Conservation (phyloP, 495 filamentous ascomycete genomes). For the Tuber calosporum region DNA sequence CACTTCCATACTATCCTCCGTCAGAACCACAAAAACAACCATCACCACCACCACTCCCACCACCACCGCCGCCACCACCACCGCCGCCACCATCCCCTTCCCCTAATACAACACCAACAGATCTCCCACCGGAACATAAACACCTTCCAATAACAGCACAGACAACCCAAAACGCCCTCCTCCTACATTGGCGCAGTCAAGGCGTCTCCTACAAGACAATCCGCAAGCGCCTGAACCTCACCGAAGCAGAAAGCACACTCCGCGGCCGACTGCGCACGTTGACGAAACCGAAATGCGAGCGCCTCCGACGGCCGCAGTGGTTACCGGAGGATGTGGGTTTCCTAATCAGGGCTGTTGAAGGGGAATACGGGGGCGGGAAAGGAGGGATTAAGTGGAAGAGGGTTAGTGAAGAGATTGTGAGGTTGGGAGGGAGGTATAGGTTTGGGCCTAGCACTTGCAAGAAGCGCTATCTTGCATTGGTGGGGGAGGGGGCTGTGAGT, state of each 20-base stretch:
- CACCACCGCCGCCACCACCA: background rate
- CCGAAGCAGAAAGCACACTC: slow-evolving; percentile 79
- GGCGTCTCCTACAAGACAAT: slow-evolving; percentile 79
- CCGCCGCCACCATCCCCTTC: background rate
- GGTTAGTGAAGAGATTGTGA: slow-evolving; percentile 63
- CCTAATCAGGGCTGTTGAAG: background rate
- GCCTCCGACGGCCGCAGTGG: slow-evolving; percentile 77
- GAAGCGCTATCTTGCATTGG: slow-evolving; percentile 65
- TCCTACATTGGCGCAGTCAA: slow-evolving; percentile 56
- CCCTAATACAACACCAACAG: background rate
- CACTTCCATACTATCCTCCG: background rate
- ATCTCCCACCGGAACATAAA: background rate
- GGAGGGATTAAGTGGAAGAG: slow-evolving; percentile 65
- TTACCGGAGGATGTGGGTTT: slow-evolving; percentile 58
- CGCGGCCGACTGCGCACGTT: slow-evolving; percentile 71
- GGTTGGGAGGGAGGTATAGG: slow-evolving; percentile 66
- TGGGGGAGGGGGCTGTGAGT: slow-evolving; percentile 13
- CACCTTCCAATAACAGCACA: background rate
- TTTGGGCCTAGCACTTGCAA: slow-evolving; percentile 85
- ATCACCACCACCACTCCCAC: background rate
- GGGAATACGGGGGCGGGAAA: background rate
- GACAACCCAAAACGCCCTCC: slow-evolving; percentile 48
- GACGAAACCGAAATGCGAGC: slow-evolving; percentile 65
- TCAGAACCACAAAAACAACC: background rate
- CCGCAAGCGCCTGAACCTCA: slow-evolving; percentile 55